phyloP scores from a whole-genome alignment of 345 rosid genomes.

The Carallia brachiata region DNA sequence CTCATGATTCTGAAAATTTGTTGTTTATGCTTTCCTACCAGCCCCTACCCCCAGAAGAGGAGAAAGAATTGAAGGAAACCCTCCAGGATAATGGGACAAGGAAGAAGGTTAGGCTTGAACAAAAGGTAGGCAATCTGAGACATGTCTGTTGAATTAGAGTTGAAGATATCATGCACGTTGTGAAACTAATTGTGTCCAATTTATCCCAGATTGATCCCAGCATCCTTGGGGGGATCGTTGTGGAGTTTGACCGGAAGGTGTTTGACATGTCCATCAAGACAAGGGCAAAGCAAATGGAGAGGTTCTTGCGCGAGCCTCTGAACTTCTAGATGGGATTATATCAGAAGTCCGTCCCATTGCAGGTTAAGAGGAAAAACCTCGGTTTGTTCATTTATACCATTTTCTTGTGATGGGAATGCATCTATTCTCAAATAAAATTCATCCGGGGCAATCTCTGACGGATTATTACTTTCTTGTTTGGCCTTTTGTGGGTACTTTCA shows the following conservation, averaged over 20 bases:
- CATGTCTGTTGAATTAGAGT: background rate
- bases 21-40: slow-evolving; percentile 27
- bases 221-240: slow-evolving; percentile 84
- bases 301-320: slow-evolving; percentile 74
- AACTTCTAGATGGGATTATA: slow-evolving; percentile 17
- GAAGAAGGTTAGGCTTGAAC: slow-evolving; percentile 66
- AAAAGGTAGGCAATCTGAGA: slow-evolving; percentile 54
- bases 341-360: background rate
- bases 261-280: slow-evolving; percentile 94
- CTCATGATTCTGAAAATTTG: background rate
- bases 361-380: background rate
- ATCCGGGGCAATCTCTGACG: slow-evolving; percentile 2
- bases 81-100: slow-evolving; percentile 76
- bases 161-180: background rate
- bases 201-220: slow-evolving; percentile 76
- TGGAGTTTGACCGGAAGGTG: slow-evolving; percentile 85
- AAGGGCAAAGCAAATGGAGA: slow-evolving; percentile 91
- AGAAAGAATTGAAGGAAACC: slow-evolving; percentile 78
- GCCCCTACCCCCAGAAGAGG: slow-evolving; percentile 85
- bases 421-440: slow-evolving; percentile 15
- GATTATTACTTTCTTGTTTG: slow-evolving; percentile 12
- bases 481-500: background rate
- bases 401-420: slow-evolving; percentile 11
- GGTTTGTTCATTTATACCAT: slow-evolving; percentile 11
- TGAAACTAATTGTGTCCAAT: background rate